phyloP scores from a whole-genome alignment of 768 basidiomycete species.

The Auricularia heimuer region DNA sequence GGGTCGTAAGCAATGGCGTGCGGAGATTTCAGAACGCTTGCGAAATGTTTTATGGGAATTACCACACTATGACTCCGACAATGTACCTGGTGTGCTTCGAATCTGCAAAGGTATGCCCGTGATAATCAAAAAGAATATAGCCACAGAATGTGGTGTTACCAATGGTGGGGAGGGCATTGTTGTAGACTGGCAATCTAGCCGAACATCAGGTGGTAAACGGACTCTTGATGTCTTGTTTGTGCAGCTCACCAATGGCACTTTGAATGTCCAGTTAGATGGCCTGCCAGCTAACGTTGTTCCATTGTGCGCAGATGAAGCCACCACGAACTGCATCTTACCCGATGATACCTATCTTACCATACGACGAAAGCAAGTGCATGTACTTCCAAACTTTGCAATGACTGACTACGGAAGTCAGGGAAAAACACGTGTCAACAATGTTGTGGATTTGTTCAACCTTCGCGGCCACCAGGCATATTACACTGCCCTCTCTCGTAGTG shows the following conservation, averaged over 20 bases:
- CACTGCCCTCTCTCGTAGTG: conserved; percentile 9
- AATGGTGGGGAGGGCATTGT: neutral
- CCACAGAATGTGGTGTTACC: neutral
- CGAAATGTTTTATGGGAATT: neutral
- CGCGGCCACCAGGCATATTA: conserved; percentile 6
- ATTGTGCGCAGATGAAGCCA: neutral
- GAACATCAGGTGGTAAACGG: neutral
- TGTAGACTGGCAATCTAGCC: neutral
- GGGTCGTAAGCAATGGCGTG: neutral
- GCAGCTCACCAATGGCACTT: neutral
- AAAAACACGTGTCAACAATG: neutral
- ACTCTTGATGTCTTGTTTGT: neutral
- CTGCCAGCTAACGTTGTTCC: conserved; percentile 1
- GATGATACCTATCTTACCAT: neutral
- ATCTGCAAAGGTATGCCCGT: conserved; percentile 1
- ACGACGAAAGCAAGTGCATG: neutral
- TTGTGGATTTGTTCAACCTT: neutral
- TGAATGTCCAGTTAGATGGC: neutral
- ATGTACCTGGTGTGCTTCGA: neutral
- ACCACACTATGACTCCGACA: neutral
- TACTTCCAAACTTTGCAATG: conserved; percentile 4
- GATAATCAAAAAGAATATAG: neutral
- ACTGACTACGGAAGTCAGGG: conserved; percentile 3
- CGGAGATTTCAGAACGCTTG: neutral
- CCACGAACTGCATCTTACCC: neutral